A percentile compares a stretch with the other conserved stretches of the same genome.
These are phyloP conservation scores for Kondoa malvinella DNA, from an alignment of 768 basidiomycete species.

Conservation along the genomic window DNA sequence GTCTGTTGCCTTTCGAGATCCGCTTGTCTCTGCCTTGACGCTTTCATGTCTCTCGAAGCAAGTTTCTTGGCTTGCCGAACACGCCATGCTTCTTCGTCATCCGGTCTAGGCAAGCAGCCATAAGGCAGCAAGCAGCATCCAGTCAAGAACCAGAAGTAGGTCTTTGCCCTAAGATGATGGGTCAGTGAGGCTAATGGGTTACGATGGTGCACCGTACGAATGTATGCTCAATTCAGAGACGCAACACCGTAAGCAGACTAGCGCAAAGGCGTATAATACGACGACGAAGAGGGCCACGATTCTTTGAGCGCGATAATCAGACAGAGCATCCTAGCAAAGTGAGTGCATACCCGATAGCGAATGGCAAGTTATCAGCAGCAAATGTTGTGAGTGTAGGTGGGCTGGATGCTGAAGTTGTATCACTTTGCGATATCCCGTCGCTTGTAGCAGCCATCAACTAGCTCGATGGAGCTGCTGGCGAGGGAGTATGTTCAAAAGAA, in stretches of 20 bases:
- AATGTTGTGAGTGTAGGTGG: neutral
- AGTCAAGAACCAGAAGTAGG: neutral
- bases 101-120: neutral
- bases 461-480: too few relatives aligned
- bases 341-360: neutral
- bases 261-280: neutral
- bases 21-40: neutral
- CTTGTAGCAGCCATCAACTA: neutral
- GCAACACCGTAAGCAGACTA: neutral
- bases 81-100: neutral
- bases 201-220: neutral
- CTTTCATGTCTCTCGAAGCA: neutral
- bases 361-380: neutral
- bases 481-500: too few relatives aligned
- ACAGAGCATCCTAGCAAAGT: neutral
- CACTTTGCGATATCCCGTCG: neutral
- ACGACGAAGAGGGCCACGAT: neutral
- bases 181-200: neutral
- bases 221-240: neutral
- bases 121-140: neutral
- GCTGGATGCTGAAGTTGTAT: neutral
- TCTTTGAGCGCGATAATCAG: neutral
- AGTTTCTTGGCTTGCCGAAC: neutral
- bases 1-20: neutral
- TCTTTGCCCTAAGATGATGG: neutral